Evolutionary conservation across 2,329 filamentous ascomycete genomes (phyloP).

Genomic region (Colletotrichum graminicola): DNA sequence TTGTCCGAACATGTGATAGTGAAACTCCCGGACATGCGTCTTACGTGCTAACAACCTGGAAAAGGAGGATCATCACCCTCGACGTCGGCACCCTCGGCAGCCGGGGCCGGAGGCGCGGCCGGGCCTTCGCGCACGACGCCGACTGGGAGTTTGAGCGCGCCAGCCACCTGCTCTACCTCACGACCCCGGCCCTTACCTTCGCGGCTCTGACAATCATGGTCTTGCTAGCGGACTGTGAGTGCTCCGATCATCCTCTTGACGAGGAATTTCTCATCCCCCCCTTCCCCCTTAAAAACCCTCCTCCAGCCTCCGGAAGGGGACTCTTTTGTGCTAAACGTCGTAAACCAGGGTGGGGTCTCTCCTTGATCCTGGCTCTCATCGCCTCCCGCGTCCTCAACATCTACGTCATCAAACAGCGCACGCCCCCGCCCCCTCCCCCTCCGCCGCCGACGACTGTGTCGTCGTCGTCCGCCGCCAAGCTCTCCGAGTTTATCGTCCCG

Average conservation of each 20-base stretch:
- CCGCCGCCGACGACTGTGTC: conserved; percentile 10
- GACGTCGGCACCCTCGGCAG: conserved; percentile 47
- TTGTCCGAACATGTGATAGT: no score
- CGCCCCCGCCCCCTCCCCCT: conserved; percentile 40
- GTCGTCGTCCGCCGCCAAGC: conserved; percentile 45
- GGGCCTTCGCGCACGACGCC: conserved; percentile 46
- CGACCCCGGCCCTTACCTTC: conserved; percentile 61
- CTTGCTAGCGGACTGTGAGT: conserved; percentile 59
- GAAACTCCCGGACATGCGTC: no score
- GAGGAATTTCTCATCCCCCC: no score
- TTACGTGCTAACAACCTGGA: no score
- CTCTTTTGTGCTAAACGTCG: conserved; percentile 42
- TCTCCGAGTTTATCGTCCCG: conserved; percentile 64
- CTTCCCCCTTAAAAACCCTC: no score
- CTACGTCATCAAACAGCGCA: conserved; percentile 66
- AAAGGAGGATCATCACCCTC: conserved; percentile 16
- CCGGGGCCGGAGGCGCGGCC: conserved; percentile 33
- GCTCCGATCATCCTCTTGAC: not conserved
- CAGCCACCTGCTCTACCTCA: conserved; percentile 63
- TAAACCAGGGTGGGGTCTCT: conserved; percentile 59
- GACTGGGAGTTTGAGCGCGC: conserved; percentile 57
- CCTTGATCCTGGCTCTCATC: conserved; percentile 62
- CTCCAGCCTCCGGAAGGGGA: not conserved
- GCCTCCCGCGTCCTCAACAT: conserved; percentile 68
- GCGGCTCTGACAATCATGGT: conserved; percentile 58